Evolutionary conservation across 768 basidiomycete genomes (phyloP).

Genomic region (Calocybe cyanea): DNA sequence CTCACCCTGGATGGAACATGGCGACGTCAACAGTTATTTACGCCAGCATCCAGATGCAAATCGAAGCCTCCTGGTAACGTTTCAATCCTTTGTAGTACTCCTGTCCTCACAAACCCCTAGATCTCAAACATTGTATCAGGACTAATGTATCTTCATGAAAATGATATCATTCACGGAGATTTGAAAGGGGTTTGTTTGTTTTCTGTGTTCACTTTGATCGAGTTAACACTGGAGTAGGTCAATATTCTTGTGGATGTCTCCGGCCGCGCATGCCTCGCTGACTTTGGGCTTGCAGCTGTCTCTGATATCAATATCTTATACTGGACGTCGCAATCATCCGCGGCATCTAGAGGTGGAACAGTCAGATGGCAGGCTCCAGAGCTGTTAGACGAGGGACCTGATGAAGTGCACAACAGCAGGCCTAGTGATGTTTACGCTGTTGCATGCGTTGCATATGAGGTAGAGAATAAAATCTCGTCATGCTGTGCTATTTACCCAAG

Average conservation of each 20-base stretch:
- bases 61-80: no score
- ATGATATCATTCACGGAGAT: conserved; percentile 10
- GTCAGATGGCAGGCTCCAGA: conserved; percentile 5
- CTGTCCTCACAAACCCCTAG: no score
- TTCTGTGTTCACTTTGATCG: not conserved
- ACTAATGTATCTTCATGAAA: conserved; percentile 6
- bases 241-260: not conserved
- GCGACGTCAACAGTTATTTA: no score
- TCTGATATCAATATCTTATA: not conserved
- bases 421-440: conserved; percentile 5
- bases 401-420: not conserved
- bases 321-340: not conserved
- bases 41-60: no score
- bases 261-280: not conserved
- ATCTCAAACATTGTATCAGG: not conserved
- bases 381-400: not conserved
- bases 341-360: not conserved
- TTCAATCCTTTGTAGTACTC: no score
- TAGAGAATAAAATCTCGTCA: no score
- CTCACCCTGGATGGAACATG: no score
- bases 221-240: not conserved
- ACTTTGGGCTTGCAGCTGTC: not conserved
- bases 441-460: not conserved
- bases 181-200: conserved; percentile 7
- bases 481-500: no score